A percentile compares a stretch with the other conserved stretches of the same genome.
Conservation (phyloP, 2,329 filamentous ascomycete species). For the Ilyonectria robusta region DNA sequence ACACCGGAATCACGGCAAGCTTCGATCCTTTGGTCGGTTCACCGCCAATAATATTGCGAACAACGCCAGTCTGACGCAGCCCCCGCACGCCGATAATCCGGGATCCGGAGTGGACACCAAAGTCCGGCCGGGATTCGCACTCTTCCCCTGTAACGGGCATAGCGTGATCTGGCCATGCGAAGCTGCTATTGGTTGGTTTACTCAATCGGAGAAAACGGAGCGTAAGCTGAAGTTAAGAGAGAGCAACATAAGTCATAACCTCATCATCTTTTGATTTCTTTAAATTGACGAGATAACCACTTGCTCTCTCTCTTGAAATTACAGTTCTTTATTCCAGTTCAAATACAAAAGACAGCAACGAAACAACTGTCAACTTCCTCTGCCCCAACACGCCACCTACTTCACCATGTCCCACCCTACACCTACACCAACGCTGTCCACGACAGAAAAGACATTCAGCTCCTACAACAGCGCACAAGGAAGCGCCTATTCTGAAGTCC, state of each 20-base stretch:
- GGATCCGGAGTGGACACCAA: neutral
- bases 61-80: neutral
- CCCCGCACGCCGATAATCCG: neutral
- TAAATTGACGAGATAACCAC: neutral
- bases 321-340: neutral
- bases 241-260: neutral
- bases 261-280: neutral
- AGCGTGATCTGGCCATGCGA: neutral
- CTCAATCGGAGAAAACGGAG: neutral
- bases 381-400: no score
- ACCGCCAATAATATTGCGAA: no score
- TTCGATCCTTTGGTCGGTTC: no score
- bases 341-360: neutral
- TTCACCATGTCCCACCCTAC: constrained; percentile 8
- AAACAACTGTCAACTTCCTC: no score
- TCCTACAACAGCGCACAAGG: constrained; percentile 60
- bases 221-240: neutral
- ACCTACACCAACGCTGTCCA: neutral
- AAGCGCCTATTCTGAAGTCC: constrained; percentile 58
- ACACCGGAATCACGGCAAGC: neutral
- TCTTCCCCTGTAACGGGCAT: constrained; percentile 8
- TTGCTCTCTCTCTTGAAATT: neutral
- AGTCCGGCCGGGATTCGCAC: constrained; percentile 4
- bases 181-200: neutral
- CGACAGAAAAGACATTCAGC: constrained; percentile 58